Evolutionary conservation across 176 grass and related monocot species (phyloP), one percentile per base, ranked within the genome.

Genomic region (Aegilops bicornis): DNA sequence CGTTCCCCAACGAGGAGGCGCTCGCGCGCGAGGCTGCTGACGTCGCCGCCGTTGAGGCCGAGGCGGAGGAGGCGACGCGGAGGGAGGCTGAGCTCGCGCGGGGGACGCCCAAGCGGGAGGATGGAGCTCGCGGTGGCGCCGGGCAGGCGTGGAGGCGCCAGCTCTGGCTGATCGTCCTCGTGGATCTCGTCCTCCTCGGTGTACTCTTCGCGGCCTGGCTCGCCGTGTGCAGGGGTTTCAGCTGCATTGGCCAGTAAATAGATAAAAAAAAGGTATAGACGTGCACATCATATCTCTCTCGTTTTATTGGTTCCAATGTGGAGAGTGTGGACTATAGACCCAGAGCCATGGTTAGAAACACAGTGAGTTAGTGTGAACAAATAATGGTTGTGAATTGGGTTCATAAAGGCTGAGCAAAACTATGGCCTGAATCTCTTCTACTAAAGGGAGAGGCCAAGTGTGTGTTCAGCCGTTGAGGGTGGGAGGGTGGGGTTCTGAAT

Each of bases 171-270:
- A 79, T 91, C 77, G 37, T 91, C 63, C 71, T 91, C 70, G 77
- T 64, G 54, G 90, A 91, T 91, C 90, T 91, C 70, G 70, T 91
- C 7, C 86, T 91, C 70, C 90, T 91, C 82, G n/a, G 77, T 32
- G 25, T 91, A 72, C 77, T 91, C 77, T 85, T 91, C 64, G 90
- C 69, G 19, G 86, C 52, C 13, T 91, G 90, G 90, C 82, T 91
- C 72, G 82, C 77, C 0, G 90, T 91, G 31, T 88, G 90, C 90
- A 85, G 69, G 64, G 90, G 90, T 70, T 91, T 88, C 82, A 88
- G 78, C 70, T 91, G 90, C 90, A 91, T 91, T 91, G 90, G 78
- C 30, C 71, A 71, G 78, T 88, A 87, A 84, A 91, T 88, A 87
- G 43, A 22, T 64, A 45, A 64, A 54, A 70, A 52, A 37, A 84